Conservation (phyloP, 192 early-diverging fungal species). For the Linnemannia zychae region DNA sequence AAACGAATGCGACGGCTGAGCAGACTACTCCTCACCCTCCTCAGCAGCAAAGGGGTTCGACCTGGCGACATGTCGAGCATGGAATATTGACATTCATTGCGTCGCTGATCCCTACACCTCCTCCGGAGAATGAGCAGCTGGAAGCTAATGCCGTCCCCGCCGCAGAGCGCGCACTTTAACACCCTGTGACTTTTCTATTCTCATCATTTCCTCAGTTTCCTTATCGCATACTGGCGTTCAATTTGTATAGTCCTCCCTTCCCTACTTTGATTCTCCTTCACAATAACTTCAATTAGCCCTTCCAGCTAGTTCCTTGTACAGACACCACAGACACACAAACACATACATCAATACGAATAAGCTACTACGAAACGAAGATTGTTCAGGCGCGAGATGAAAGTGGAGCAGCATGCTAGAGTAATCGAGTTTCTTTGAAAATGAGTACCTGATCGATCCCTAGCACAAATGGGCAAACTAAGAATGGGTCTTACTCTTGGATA, state of each 20-base stretch:
- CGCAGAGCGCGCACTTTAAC: background rate
- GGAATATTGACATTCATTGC: constrained; percentile 5
- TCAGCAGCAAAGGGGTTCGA: background rate
- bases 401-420: too few species aligned
- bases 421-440: too few species aligned
- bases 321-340: background rate
- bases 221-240: background rate
- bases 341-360: too few species aligned
- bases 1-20: background rate
- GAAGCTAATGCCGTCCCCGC: background rate
- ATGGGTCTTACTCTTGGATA: too few species aligned
- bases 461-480: too few species aligned
- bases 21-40: background rate
- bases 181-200: background rate
- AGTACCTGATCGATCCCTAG: too few species aligned
- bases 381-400: too few species aligned
- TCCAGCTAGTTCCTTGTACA: too few species aligned
- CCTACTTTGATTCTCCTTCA: background rate
- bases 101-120: constrained; percentile 9
- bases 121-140: constrained; percentile 4
- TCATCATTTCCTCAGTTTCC: background rate
- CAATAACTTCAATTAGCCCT: too few species aligned
- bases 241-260: background rate
- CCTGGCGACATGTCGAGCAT: constrained; percentile 7
- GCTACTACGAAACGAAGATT: too few species aligned